Conservation (phyloP, 2,329 filamentous ascomycete genomes). For the Colletotrichum sp. region DNA sequence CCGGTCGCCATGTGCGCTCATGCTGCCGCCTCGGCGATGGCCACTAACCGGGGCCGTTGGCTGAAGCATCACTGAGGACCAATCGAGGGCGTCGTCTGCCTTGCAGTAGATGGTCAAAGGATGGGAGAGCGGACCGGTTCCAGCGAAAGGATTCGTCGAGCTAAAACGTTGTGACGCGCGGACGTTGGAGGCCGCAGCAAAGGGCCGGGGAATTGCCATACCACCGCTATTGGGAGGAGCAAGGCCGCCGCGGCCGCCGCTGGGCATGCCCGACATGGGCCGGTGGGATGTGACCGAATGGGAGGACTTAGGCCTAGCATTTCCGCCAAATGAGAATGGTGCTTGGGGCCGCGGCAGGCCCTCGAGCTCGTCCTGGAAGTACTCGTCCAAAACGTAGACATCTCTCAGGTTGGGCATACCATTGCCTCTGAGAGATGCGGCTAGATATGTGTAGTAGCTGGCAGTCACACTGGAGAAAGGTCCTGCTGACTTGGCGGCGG, state of each 20-base stretch:
- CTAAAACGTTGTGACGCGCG: conserved; percentile 51
- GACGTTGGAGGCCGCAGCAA: conserved; percentile 28
- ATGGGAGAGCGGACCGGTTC: conserved; percentile 47
- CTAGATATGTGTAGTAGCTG: conserved; percentile 85
- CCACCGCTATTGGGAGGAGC: conserved; percentile 27
- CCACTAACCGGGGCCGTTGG: conserved; percentile 27
- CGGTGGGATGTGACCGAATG: conserved; percentile 26
- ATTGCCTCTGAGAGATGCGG: conserved; percentile 79
- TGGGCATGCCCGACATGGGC: background rate
- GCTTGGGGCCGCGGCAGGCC: conserved; percentile 67
- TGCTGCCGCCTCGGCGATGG: conserved; percentile 16
- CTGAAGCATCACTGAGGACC: conserved; percentile 61
- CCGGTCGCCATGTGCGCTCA: conserved; percentile 34
- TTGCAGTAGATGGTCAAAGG: conserved; percentile 67
- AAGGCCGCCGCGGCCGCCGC: conserved; percentile 21
- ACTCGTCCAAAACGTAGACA: conserved; percentile 85
- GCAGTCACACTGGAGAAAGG: conserved; percentile 61
- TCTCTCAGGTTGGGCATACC: conserved; percentile 75
- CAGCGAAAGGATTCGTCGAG: conserved; percentile 56
- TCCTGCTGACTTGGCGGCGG: conserved; percentile 59
- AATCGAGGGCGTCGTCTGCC: conserved; percentile 61
- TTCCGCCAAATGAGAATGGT: conserved; percentile 40
- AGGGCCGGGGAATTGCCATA: conserved; percentile 28
- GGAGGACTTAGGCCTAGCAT: conserved; percentile 39
- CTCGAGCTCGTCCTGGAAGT: conserved; percentile 81